These are phyloP conservation scores for Graphium sp. DNA, from an alignment of 2,329 filamentous ascomycete species.

Conservation along the genomic window DNA sequence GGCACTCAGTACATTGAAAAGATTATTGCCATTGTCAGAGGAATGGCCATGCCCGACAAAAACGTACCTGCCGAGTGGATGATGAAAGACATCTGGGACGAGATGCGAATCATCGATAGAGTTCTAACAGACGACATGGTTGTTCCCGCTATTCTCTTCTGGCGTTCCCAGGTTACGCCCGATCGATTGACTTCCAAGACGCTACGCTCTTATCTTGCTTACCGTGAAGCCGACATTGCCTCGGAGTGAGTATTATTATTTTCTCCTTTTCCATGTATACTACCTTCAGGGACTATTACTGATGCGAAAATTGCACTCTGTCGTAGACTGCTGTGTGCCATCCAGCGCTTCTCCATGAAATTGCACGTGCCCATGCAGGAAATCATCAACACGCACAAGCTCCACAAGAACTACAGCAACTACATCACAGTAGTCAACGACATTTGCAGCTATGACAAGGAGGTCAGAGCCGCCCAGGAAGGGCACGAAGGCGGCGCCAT, in stretches of 20 bases:
- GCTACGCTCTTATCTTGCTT: constrained; percentile 16
- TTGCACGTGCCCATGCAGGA: constrained; percentile 13
- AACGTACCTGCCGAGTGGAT: constrained; percentile 17
- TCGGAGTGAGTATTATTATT: constrained; percentile 14
- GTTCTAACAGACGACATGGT: constrained; percentile 17
- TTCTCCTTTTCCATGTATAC: neutral
- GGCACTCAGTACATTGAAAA: constrained; percentile 18
- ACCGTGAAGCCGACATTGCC: constrained; percentile 20
- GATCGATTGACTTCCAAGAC: constrained; percentile 10
- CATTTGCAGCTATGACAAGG: constrained; percentile 22
- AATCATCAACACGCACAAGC: constrained; percentile 7
- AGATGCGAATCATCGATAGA: constrained; percentile 17
- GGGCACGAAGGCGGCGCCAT: constrained; percentile 11
- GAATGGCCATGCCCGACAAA: constrained; percentile 13
- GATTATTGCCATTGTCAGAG: constrained; percentile 17
- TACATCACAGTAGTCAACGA: constrained; percentile 23
- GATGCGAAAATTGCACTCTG: neutral
- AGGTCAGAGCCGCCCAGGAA: constrained; percentile 8
- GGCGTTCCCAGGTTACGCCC: constrained; percentile 20
- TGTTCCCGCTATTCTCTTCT: constrained; percentile 19
- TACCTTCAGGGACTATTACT: no score
- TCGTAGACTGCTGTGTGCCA: constrained; percentile 13
- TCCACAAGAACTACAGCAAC: constrained; percentile 17
- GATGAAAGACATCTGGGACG: constrained; percentile 19
- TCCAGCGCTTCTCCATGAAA: constrained; percentile 19